Evolutionary conservation across 768 basidiomycete genomes (phyloP).

Genomic region (Imleria badia): DNA sequence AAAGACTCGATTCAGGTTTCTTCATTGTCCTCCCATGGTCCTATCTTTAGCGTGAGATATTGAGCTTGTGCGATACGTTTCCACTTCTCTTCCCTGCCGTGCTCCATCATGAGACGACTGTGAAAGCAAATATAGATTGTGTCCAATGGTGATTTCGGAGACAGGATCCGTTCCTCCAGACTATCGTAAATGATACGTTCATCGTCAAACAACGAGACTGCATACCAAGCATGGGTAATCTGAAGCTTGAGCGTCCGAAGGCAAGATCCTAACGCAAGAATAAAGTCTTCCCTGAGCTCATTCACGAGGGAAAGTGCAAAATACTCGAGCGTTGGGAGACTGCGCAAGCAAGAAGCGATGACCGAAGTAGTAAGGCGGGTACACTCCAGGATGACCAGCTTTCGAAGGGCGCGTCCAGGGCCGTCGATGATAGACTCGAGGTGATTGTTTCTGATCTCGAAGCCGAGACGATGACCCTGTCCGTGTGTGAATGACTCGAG

Average conservation of each 20-base stretch:
- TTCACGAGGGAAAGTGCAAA: conserved; percentile 36
- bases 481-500: conserved; percentile 37
- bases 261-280: conserved; percentile 29
- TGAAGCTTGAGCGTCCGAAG: conserved; percentile 37
- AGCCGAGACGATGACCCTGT: conserved; percentile 35
- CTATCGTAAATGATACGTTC: conserved; percentile 32
- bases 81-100: conserved; percentile 26
- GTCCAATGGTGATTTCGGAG: conserved; percentile 2
- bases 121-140: conserved; percentile 21
- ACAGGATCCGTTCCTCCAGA: conserved; percentile 26
- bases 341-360: conserved; percentile 30
- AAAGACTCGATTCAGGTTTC: conserved; percentile 1
- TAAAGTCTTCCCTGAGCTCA: conserved; percentile 34
- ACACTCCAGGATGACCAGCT: conserved; percentile 38
- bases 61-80: conserved; percentile 22
- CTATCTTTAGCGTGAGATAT: conserved; percentile 23
- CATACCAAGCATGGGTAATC: conserved; percentile 36
- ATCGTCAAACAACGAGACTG: conserved; percentile 29
- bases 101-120: conserved; percentile 20
- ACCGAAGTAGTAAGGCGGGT: conserved; percentile 30
- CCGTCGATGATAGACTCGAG: conserved; percentile 31
- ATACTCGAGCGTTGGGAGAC: conserved; percentile 31
- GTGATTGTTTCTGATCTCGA: conserved; percentile 37
- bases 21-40: conserved; percentile 31
- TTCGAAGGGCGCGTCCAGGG: conserved; percentile 23